Base-by-base conservation (phyloP, 306 rosid species). In the Acacia confusa region DNA sequence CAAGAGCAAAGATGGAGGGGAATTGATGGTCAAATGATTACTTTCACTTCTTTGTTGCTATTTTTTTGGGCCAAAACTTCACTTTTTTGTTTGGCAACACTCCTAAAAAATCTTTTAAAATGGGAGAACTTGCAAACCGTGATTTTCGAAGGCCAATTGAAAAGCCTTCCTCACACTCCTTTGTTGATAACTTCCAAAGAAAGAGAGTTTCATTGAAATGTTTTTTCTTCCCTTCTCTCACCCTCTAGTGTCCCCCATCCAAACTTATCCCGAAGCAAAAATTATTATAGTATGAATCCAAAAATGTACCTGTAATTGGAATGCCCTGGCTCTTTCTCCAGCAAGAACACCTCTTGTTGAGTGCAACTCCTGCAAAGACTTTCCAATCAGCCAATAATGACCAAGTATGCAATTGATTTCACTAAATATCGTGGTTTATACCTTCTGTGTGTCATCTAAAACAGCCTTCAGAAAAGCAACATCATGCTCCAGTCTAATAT, bases 401-500 rank as follows among this genome's bases (percentile, higher is more conserved):
- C 38, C 25, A 68, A 68, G 41, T 6, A 83, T 30, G 74, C 64
- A 22, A 60, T 20, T 34, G 57, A 45, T 72, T 80, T 7, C 27
- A 44, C 38, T 53, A 66, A 76, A 70, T 20, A 30, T 65, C 19
- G 44, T 9, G 41, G 60, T 24, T 30, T 70, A 44, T 83, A 94
- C 98, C 98, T 94, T 94, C 78, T 92, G 98, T 0, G 97, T 94
- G 78, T 94, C 98, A 70, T 94, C 98, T 80, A 91, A 84, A 64
- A 94, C 97, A 40, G 97, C 98, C 88, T 94, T 94, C 87, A 94
- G 98, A 82, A 94, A 94, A 78, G 98, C 98, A 85, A 94, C 97
- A 47, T 94, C 97, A 50, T 92, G 98, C 86, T 94, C 97, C 3
- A 94, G 97, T 81, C 98, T 84, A 32, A 94, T 95, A 12, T 94